phyloP scores from a whole-genome alignment of 2,329 filamentous ascomycete genomes.

The Septoria petroselini region DNA sequence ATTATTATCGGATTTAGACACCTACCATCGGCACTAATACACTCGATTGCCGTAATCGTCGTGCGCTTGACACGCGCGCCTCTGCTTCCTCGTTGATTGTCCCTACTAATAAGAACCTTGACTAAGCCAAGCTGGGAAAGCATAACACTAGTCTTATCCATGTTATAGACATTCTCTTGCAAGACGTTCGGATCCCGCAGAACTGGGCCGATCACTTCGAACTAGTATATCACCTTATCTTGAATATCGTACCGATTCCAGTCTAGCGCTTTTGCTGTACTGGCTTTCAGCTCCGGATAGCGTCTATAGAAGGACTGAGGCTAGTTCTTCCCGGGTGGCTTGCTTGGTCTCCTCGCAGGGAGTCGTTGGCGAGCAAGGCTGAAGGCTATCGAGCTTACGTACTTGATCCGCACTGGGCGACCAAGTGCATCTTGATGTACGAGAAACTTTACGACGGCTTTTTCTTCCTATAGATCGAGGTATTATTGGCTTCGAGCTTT shows the following conservation, averaged over 20 bases:
- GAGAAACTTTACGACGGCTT: conserved; percentile 19
- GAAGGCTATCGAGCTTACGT: conserved; percentile 19
- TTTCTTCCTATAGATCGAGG: conserved; percentile 20
- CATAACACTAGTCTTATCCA: too few species aligned
- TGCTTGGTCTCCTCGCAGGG: conserved; percentile 8
- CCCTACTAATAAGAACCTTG: too few species aligned
- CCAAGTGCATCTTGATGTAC: conserved; percentile 17
- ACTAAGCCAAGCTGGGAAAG: too few species aligned
- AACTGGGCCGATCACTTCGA: background rate
- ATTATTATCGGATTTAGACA: too few species aligned
- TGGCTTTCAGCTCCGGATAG: too few species aligned
- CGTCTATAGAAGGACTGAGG: conserved; percentile 26
- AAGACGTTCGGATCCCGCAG: background rate
- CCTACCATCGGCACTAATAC: too few species aligned
- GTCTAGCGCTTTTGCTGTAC: too few species aligned
- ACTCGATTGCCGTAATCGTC: too few species aligned
- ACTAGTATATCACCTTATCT: too few species aligned
- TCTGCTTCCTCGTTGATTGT: too few species aligned
- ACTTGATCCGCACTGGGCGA: conserved; percentile 21
- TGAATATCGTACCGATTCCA: background rate
- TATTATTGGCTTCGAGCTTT: conserved; percentile 22
- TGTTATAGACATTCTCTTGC: background rate
- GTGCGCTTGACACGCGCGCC: too few species aligned
- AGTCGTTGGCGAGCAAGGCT: conserved; percentile 15
- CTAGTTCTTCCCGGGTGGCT: conserved; percentile 24